phyloP scores from a whole-genome alignment of 495 filamentous ascomycete species.

The Venustampulla echinocandica region DNA sequence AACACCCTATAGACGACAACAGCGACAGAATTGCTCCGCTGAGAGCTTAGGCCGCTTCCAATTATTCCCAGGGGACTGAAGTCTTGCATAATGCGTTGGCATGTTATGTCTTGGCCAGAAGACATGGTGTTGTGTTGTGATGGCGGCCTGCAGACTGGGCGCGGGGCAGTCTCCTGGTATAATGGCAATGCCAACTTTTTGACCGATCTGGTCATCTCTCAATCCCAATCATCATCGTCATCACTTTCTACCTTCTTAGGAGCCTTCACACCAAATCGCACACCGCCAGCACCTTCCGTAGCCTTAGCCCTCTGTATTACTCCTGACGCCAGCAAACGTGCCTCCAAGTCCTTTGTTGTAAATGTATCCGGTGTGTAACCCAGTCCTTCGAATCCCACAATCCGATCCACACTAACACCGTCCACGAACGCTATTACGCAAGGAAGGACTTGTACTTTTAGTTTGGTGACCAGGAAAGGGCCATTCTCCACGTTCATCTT shows the following conservation, averaged over 20 bases:
- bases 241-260: constrained; percentile 35
- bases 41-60: too few species aligned
- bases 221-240: constrained; percentile 64
- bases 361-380: constrained; percentile 53
- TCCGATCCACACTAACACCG: constrained; percentile 55
- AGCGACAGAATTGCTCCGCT: too few species aligned
- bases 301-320: constrained; percentile 51
- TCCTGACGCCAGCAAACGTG: constrained; percentile 47
- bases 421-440: constrained; percentile 69
- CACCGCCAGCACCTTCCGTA: constrained; percentile 32
- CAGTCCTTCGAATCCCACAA: constrained; percentile 69
- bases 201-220: too few species aligned
- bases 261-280: constrained; percentile 26
- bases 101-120: too few species aligned
- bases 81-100: too few species aligned
- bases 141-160: too few species aligned
- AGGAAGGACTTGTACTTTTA: constrained; percentile 62
- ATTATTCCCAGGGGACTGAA: too few species aligned
- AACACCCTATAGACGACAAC: too few species aligned
- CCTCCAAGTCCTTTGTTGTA: constrained; percentile 54
- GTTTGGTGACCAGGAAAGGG: constrained; percentile 61
- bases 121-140: too few species aligned
- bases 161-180: too few species aligned
- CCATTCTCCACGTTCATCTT: constrained; percentile 63
- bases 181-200: too few species aligned